Conservation (phyloP, 805 yeast species). For the Barnettozyma botsteinii region DNA sequence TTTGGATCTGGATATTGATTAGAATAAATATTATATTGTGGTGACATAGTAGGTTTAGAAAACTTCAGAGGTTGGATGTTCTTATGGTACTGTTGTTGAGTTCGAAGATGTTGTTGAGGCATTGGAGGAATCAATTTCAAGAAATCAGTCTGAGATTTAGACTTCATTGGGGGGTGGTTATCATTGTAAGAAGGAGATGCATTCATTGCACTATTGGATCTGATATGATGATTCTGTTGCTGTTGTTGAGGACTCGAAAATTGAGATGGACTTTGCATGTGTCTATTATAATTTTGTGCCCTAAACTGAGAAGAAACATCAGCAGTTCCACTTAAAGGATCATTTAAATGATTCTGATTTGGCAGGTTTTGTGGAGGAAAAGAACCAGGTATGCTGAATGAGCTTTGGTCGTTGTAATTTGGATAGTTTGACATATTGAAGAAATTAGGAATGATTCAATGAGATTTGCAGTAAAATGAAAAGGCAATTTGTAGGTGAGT, state of each 20-base stretch:
- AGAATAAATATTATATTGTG: not conserved
- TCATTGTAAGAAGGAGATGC: not conserved
- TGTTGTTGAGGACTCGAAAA: conserved; percentile 1
- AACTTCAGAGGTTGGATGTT: not conserved
- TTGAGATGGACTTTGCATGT: not conserved
- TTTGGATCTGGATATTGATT: not conserved
- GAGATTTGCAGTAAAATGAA: too few relatives aligned
- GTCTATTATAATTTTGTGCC: not conserved
- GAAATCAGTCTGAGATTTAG: conserved; percentile 17
- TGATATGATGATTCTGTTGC: not conserved
- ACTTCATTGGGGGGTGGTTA: not conserved
- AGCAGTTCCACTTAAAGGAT: not conserved
- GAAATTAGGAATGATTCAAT: conserved; percentile 6
- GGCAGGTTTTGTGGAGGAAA: not conserved
- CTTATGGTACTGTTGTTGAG: not conserved
- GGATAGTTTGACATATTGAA: conserved; percentile 1
- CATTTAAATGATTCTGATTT: not conserved
- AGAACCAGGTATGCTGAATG: conserved; percentile 11
- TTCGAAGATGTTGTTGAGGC: conserved; percentile 11
- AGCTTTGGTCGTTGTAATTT: not conserved
- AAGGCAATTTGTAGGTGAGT: not conserved
- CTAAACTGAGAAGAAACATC: not conserved
- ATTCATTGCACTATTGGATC: conserved; percentile 3
- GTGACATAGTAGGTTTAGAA: not conserved
- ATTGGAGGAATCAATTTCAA: conserved; percentile 26